Conservation (phyloP, 1,284 basidiomycete species). For the Coriolopsis trogii region DNA sequence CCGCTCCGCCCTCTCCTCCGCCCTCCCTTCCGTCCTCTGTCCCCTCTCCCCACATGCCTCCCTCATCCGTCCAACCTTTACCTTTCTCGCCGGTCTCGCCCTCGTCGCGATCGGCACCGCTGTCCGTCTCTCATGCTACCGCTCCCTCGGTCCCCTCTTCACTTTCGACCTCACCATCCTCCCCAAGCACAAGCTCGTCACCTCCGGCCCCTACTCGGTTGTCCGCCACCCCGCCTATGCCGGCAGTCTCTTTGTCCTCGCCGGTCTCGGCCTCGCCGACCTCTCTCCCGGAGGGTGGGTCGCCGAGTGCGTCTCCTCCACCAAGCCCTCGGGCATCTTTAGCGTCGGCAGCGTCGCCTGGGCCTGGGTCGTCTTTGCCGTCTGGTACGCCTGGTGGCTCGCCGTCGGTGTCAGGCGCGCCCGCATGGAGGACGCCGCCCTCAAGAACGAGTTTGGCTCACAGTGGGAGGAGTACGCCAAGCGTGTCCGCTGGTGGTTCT, state of each 20-base stretch:
- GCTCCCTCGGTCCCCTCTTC: constrained; percentile 53
- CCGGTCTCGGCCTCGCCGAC: constrained; percentile 54
- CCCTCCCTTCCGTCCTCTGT: constrained; percentile 26
- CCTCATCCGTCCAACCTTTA: constrained; percentile 43
- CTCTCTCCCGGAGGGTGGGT: constrained; percentile 57
- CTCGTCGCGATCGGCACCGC: constrained; percentile 49
- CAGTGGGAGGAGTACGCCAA: constrained; percentile 57
- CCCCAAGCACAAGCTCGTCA: constrained; percentile 58
- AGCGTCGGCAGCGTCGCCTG: constrained; percentile 14
- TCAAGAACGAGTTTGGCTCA: constrained; percentile 49
- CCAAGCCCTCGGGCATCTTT: constrained; percentile 12
- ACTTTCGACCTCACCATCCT: constrained; percentile 65
- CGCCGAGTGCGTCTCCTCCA: constrained; percentile 46
- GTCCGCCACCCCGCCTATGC: constrained; percentile 44
- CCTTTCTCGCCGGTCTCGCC: constrained; percentile 53
- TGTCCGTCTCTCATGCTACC: constrained; percentile 43
- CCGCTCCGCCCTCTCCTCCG: constrained; percentile 33
- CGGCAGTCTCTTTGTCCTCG: constrained; percentile 40
- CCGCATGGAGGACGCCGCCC: constrained; percentile 54
- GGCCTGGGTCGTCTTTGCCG: constrained; percentile 42
- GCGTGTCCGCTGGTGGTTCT: constrained; percentile 56
- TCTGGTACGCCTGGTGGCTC: constrained; percentile 57
- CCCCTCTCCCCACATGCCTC: constrained; percentile 29
- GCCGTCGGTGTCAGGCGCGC: constrained; percentile 52
- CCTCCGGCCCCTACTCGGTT: constrained; percentile 52